Evolutionary conservation across 306 rosid species (phyloP).

Genomic region (Vigna trinervia): DNA sequence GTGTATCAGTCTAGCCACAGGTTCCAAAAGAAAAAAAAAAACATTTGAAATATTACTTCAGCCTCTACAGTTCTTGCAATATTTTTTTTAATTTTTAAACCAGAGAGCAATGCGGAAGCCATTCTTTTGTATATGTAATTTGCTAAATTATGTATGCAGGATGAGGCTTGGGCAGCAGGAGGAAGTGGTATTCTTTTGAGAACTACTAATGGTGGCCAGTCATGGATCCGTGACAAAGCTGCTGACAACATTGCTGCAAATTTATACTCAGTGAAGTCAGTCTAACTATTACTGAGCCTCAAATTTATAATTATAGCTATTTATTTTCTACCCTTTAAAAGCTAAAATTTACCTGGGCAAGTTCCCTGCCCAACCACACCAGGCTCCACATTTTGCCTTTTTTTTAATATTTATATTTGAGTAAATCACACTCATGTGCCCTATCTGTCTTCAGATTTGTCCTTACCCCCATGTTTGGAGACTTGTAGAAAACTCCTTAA

Average conservation of each 20-base stretch:
- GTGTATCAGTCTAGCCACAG: conserved; percentile 1
- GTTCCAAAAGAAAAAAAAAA: conserved; percentile 21
- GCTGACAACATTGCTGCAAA: conserved; percentile 98
- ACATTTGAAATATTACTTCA: background rate
- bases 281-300: conserved; percentile 36
- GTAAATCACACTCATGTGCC: no score
- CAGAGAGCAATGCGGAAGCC: conserved; percentile 21
- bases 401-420: background rate
- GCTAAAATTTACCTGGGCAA: conserved; percentile 21
- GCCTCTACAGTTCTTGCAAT: conserved; percentile 30
- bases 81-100: background rate
- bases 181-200: conserved; percentile 93
- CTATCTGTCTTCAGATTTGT: no score
- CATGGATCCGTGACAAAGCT: conserved; percentile 96
- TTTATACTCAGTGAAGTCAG: conserved; percentile 94
- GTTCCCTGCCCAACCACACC: background rate
- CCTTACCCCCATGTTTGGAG: no score
- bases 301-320: conserved; percentile 14
- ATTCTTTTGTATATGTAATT: conserved; percentile 14
- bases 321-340: conserved; percentile 26
- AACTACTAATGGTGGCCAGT: conserved; percentile 91
- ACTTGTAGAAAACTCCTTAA: no score
- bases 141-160: conserved; percentile 57
- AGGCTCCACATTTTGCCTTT: conserved; percentile 21
- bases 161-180: conserved; percentile 99